These are phyloP conservation scores for Candolleomyces efflorescens DNA, from an alignment of 768 basidiomycete species.

Conservation along the genomic window DNA sequence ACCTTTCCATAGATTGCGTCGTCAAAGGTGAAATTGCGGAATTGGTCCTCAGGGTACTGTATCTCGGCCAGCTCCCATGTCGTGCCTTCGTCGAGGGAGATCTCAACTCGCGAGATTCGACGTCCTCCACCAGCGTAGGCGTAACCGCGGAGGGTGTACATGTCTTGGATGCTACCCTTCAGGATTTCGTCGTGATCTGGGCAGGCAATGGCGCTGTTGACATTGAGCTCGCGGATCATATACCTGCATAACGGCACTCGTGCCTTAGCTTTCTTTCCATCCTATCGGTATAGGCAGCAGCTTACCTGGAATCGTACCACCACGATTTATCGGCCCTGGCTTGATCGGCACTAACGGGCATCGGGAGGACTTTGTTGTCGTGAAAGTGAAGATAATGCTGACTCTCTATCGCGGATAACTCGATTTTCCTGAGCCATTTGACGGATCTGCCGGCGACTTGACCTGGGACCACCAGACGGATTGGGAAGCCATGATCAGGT, in stretches of 20 bases:
- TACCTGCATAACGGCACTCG: conserved; percentile 15
- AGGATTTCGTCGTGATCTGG: conserved; percentile 53
- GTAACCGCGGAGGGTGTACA: conserved; percentile 49
- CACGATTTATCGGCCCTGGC: conserved; percentile 46
- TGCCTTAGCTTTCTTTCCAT: too few species aligned
- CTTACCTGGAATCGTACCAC: conserved; percentile 53
- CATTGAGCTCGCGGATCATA: conserved; percentile 52
- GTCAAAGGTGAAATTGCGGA: conserved; percentile 30
- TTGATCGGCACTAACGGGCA: conserved; percentile 44
- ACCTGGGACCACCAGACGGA: conserved; percentile 60
- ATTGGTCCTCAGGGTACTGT: conserved; percentile 47
- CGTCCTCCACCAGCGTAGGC: conserved; percentile 62
- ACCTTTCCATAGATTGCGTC: conserved; percentile 45
- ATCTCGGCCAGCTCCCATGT: conserved; percentile 42
- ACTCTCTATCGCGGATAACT: conserved; percentile 44
- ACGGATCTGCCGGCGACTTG: conserved; percentile 60
- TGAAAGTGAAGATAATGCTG: conserved; percentile 47
- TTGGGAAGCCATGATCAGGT: conserved; percentile 62
- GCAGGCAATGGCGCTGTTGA: conserved; percentile 52
- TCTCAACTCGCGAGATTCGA: conserved; percentile 52
- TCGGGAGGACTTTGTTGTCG: conserved; percentile 64
- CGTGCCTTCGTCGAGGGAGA: conserved; percentile 49
- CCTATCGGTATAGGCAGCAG: too few species aligned
- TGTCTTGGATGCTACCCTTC: conserved; percentile 7
- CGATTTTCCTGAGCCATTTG: conserved; percentile 57